A percentile compares a stretch with the other conserved stretches of the same genome.
Evolutionary conservation across 2,329 filamentous ascomycete genomes (phyloP).

Genomic region (Neopestalotiopsis sp.): DNA sequence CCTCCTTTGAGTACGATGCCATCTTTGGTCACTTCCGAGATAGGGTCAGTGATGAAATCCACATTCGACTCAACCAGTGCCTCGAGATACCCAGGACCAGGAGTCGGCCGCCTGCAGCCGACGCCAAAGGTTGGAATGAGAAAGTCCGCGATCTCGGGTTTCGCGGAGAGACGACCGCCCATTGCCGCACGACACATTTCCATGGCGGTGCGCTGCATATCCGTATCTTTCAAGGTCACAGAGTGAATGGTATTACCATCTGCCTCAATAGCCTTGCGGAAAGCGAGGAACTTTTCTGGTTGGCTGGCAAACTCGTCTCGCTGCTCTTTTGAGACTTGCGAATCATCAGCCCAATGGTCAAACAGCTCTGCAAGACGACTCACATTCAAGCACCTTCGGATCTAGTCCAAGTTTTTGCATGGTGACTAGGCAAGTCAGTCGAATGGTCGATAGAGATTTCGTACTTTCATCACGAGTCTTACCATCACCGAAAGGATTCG

Average conservation of each 20-base stretch:
- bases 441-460: not conserved
- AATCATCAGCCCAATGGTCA: not conserved
- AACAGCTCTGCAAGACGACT: constrained; percentile 21
- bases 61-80: constrained; percentile 47
- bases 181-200: constrained; percentile 42
- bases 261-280: constrained; percentile 50
- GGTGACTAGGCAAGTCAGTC: not conserved
- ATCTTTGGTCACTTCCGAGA: constrained; percentile 38
- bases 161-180: constrained; percentile 43
- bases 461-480: constrained; percentile 5
- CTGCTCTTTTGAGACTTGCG: constrained; percentile 43
- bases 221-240: constrained; percentile 41
- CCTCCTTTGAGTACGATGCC: constrained; percentile 39
- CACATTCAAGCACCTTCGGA: constrained; percentile 42
- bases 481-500: constrained; percentile 50
- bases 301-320: constrained; percentile 41
- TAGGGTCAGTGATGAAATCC: constrained; percentile 41
- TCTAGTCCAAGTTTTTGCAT: constrained; percentile 12
- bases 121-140: constrained; percentile 49
- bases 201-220: constrained; percentile 39
- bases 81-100: constrained; percentile 51
- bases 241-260: constrained; percentile 49
- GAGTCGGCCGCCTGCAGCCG: constrained; percentile 51
- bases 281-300: constrained; percentile 41
- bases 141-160: constrained; percentile 48